Base-by-base conservation (phyloP, 2,329 filamentous ascomycete species). In the Neocatenulostroma microsporum region DNA sequence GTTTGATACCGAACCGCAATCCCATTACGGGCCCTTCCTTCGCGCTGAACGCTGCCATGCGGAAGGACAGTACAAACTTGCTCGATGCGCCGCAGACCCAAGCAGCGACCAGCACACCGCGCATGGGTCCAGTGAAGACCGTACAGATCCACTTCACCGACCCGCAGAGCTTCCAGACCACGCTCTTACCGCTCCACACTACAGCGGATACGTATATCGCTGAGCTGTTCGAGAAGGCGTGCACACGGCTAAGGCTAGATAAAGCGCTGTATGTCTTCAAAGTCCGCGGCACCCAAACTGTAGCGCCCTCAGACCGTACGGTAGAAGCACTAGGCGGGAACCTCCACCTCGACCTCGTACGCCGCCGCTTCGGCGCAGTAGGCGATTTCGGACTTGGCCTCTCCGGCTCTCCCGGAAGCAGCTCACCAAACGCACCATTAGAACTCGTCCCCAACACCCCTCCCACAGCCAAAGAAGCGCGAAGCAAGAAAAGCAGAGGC, bases 161-260 rank as follows among this genome's bases (percentile, higher is more conserved):
- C 53, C 69, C 77, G 5, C 72, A 81, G 7, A 55, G 54, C 2
- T 76, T 83, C 30, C 80, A 82, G n/a, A 64, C 64, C 0, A 80
- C 82, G 52, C 77, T 79, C 64, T 73, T 85, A 17, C 80, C 78
- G 2, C 65, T 88, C 13, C 78, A 84, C 44, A 83, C 85, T 30
- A 88, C 82, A 0, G 86, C 82, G 0, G 83, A 89, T 48, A 89
- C 80, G 20, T 91, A 88, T 56, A 75, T 91, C 29, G 83, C 82
- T 28, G 84, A 91, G 57, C 77, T 91, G 19, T 76, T 89, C 34
- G 84, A 89, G 53, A 70, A 78, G 46, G 80, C 84, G 2, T 91
- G 84, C 57, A 75, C 79, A 27, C 84, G 84, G 60, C 72, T 86
- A 28, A 78, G 84, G 40, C 67, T 91, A 0, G 85, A 91, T 57